phyloP scores from a whole-genome alignment of 768 basidiomycete genomes.

The Termitomyces sp. region DNA sequence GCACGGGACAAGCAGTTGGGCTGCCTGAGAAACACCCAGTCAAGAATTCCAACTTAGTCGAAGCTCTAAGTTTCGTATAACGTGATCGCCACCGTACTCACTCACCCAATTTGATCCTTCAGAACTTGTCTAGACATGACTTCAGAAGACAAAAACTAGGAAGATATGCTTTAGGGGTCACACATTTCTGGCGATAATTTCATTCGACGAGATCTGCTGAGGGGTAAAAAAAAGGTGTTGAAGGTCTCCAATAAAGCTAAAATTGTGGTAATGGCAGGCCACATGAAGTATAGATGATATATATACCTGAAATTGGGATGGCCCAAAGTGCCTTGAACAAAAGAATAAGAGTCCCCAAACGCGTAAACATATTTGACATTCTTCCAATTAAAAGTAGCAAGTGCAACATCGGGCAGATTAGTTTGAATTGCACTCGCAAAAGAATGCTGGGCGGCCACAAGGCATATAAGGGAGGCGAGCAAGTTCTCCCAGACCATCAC shows the following conservation, averaged over 20 bases:
- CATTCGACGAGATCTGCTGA: conserved; percentile 31
- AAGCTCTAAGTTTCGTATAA: background rate
- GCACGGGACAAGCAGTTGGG: conserved; percentile 35
- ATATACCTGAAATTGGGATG: conserved; percentile 44
- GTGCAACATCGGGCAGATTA: background rate
- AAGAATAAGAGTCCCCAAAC: conserved; percentile 54
- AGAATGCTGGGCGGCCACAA: background rate
- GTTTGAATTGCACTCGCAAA: background rate
- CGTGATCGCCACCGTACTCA: background rate
- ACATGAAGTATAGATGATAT: background rate
- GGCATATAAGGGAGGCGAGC: background rate
- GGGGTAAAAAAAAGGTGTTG: conserved; percentile 36
- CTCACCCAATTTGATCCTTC: conserved; percentile 3
- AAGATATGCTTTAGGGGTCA: background rate
- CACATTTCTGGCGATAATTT: conserved; percentile 24
- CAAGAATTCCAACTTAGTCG: conserved; percentile 40
- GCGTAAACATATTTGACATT: conserved; percentile 39
- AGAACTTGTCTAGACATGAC: background rate
- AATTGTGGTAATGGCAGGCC: background rate
- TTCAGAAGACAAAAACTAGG: background rate
- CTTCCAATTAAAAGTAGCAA: conserved; percentile 34
- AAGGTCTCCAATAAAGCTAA: conserved; percentile 46
- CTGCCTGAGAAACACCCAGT: conserved; percentile 44
- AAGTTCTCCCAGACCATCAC: background rate
- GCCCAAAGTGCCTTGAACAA: conserved; percentile 44